These are phyloP conservation scores for Pleurotus salmoneostramineus DNA, from an alignment of 768 basidiomycete genomes.

Conservation along the genomic window DNA sequence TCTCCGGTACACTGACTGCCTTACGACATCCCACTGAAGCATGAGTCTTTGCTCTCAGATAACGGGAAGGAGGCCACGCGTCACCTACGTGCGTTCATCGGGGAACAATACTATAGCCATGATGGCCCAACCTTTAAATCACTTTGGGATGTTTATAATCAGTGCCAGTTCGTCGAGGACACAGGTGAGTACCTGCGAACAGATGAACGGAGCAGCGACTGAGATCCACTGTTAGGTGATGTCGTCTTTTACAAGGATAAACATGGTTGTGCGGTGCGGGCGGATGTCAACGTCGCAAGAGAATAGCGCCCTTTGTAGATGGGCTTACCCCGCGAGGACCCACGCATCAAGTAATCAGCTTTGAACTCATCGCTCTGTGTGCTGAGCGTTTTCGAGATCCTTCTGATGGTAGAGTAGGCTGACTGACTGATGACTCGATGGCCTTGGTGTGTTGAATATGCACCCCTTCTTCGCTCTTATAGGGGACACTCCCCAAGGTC, in stretches of 20 bases:
- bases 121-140: constrained; percentile 38
- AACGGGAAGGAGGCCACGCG: constrained; percentile 49
- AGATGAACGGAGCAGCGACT: not conserved
- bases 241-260: constrained; percentile 23
- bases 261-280: constrained; percentile 15
- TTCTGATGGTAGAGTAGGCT: no score
- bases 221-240: constrained; percentile 13
- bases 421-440: no score
- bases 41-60: constrained; percentile 26
- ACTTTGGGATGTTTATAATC: constrained; percentile 52
- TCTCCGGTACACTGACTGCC: not conserved
- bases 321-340: no score
- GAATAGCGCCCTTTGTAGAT: no score
- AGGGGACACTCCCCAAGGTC: no score
- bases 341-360: no score
- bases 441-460: no score
- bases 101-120: constrained; percentile 44
- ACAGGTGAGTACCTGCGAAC: constrained; percentile 27
- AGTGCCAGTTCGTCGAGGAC: constrained; percentile 57
- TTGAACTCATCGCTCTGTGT: no score
- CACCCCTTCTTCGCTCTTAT: no score
- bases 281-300: no score
- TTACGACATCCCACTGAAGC: not conserved
- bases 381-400: no score
- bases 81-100: constrained; percentile 43